Percentiles rank a stretch among this genome's conserved stretches.
Conservation (phyloP, 495 filamentous ascomycete species). For the Aspergillus leporis region DNA sequence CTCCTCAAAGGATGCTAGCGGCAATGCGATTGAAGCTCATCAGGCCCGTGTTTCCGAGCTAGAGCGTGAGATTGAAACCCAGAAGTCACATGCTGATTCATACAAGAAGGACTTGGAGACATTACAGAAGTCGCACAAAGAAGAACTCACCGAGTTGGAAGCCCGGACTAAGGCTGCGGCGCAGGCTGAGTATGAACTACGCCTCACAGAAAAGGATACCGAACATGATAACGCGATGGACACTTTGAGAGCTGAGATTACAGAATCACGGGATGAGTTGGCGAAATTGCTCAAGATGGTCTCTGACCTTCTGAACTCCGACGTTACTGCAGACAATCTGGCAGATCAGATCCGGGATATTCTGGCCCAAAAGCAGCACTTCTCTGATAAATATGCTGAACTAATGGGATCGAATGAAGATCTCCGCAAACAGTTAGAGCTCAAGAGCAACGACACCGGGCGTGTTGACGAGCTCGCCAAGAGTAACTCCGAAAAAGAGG, state of each 20-base stretch:
- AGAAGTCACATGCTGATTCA: conserved; percentile 53
- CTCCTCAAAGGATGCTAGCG: conserved; percentile 29
- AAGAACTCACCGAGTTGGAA: conserved; percentile 52
- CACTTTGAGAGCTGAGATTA: conserved; percentile 66
- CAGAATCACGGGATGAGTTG: conserved; percentile 68
- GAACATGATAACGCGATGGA: conserved; percentile 62
- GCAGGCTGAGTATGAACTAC: conserved; percentile 48
- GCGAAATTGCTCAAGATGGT: conserved; percentile 57
- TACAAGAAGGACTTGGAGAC: conserved; percentile 55
- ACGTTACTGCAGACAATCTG: conserved; percentile 46
- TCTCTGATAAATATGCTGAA: conserved; percentile 47
- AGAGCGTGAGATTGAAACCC: conserved; percentile 55
- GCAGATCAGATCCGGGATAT: conserved; percentile 50
- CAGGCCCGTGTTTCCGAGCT: conserved; percentile 56
- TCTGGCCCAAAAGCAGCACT: conserved; percentile 44
- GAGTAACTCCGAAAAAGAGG: conserved; percentile 38
- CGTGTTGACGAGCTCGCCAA: conserved; percentile 38
- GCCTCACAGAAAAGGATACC: conserved; percentile 45
- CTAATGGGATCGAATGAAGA: conserved; percentile 43
- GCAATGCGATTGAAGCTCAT: conserved; percentile 47
- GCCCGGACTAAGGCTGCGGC: conserved; percentile 37
- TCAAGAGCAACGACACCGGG: conserved; percentile 40
- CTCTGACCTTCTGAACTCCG: conserved; percentile 50
- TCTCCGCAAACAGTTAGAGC: conserved; percentile 57
- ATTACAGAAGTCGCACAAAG: conserved; percentile 54